Evolutionary conservation across 768 basidiomycete species (phyloP).

Genomic region (Multifurca ochricompacta): DNA sequence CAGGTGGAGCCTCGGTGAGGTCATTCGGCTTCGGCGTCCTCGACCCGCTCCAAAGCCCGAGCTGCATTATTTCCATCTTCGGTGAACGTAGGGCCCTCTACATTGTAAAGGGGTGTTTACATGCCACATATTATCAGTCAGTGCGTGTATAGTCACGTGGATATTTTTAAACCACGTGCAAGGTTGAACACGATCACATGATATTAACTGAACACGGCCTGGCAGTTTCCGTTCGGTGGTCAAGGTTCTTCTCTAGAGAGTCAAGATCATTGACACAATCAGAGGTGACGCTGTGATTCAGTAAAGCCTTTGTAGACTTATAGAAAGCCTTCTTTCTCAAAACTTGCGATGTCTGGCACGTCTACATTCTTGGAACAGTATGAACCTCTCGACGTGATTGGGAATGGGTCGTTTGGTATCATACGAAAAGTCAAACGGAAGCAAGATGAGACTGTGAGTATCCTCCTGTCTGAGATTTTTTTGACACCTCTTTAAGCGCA

Average conservation of each 20-base stretch:
- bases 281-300: neutral
- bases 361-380: slow-evolving; percentile 60
- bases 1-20: too few species aligned
- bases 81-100: too few species aligned
- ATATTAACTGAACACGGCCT: neutral
- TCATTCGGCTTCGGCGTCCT: too few species aligned
- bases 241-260: too few species aligned
- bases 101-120: too few species aligned
- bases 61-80: too few species aligned
- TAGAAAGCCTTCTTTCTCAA: neutral
- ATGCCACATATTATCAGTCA: too few species aligned
- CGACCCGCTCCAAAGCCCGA: too few species aligned
- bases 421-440: slow-evolving; percentile 91
- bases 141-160: too few species aligned
- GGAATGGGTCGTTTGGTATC: slow-evolving; percentile 96
- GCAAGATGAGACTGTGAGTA: slow-evolving; percentile 69
- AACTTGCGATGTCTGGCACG: slow-evolving; percentile 19
- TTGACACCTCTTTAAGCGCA: slow-evolving; percentile 6
- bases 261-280: too few species aligned
- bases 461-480: neutral
- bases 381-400: slow-evolving; percentile 85
- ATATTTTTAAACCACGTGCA: slow-evolving; percentile 13
- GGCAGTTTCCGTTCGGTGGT: neutral
- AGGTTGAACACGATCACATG: slow-evolving; percentile 18
- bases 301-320: neutral